Base-by-base conservation (phyloP, 352 stramenopile species). In the Phytophthora constricta region DNA sequence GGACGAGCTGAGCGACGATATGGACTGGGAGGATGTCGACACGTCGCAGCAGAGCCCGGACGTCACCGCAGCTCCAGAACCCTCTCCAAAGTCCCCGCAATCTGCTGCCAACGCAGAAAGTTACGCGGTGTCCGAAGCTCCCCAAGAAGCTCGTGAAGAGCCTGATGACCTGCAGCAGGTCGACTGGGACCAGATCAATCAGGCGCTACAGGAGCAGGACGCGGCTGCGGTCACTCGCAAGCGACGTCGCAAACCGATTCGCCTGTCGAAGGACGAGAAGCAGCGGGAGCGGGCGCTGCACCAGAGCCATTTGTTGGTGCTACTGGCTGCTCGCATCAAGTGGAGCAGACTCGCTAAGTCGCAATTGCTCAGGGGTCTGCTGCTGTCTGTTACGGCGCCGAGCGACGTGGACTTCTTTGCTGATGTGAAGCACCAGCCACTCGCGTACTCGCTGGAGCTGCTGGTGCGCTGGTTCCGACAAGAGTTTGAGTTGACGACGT, bases 161-260 rank as follows among this genome's bases (percentile, higher is more conserved):
- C n/a, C 46, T 37, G 22, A 46, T 9, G 69, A 85, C 46, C 52
- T 88, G 19, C 75, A 77, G 19, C 46, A 75, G 25, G 76, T 93
- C 26, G 78, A 95, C 66, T 94, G 86, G 86, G 78, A 81, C 1
- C 70, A 91, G 22, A 68, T 94, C 22, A 93, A 92, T 67, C 72
- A 51, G 5, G 83, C 77, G 31, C 62, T 94, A 46, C 64, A 42
- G 7, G 72, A 76, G 23, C 41, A 65, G 31, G 31, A 71, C 17
- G 49, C 47, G 50, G 42, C 58, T 1, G 67, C 49, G 4, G 54
- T 66, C 37, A 70, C 74, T 51, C 68, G 73, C 23, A 85, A 86
- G 57, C 67, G 63, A 37, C 69, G 69, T 20, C 65, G 68, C 5
- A 55, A 68, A 7, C 68, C 76, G 53, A 59, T 78, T 9, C 80